These are phyloP conservation scores for Botrytis porri DNA, from an alignment of 2,329 filamentous ascomycete species.

Conservation along the genomic window DNA sequence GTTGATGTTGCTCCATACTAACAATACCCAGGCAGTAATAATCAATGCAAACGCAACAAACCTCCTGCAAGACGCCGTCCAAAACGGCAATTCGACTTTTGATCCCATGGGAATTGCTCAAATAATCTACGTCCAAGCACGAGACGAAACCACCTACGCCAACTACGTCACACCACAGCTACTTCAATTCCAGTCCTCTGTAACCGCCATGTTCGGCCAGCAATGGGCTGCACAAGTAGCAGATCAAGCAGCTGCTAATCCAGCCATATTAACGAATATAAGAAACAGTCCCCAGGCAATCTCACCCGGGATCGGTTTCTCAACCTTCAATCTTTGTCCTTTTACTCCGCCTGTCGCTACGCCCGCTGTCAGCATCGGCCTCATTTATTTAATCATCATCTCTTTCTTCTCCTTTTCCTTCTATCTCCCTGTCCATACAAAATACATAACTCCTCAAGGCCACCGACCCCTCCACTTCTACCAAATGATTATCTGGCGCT, in stretches of 20 bases:
- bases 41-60: constrained; percentile 61
- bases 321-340: constrained; percentile 55
- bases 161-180: constrained; percentile 50
- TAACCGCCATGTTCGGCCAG: constrained; percentile 2
- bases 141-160: constrained; percentile 54
- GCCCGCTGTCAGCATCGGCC: constrained; percentile 58
- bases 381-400: constrained; percentile 63
- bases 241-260: constrained; percentile 28
- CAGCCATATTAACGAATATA: constrained; percentile 43
- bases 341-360: constrained; percentile 54
- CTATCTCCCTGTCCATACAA: constrained; percentile 60
- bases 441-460: constrained; percentile 52
- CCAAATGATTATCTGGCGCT: constrained; percentile 58
- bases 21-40: constrained; percentile 50
- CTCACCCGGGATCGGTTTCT: constrained; percentile 55
- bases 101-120: constrained; percentile 58
- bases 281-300: constrained; percentile 50
- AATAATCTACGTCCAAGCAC: constrained; percentile 51
- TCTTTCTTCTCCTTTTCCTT: constrained; percentile 65
- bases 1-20: background rate
- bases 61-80: constrained; percentile 53
- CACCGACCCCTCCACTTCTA: constrained; percentile 57
- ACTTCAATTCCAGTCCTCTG: constrained; percentile 1
- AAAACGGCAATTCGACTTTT: constrained; percentile 55
- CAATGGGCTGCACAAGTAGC: constrained; percentile 30